Percentiles rank a stretch among this genome's conserved stretches.
phyloP scores from a whole-genome alignment of 2,329 filamentous ascomycete species.

The Curvularia lunata region DNA sequence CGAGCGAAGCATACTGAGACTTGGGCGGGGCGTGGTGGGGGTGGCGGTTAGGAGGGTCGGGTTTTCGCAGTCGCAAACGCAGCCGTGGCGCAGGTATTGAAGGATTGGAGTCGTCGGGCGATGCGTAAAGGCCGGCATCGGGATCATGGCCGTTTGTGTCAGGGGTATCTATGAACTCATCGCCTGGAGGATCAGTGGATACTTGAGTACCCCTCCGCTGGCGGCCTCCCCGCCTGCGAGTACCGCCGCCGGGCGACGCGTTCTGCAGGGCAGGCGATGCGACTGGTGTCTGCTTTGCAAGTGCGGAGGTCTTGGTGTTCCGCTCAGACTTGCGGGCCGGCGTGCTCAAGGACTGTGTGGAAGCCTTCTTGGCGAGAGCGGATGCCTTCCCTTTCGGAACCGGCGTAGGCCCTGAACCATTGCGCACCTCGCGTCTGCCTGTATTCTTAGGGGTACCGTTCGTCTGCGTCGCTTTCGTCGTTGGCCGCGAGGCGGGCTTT shows the following conservation, averaged over 20 bases:
- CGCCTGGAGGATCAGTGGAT: constrained; percentile 21
- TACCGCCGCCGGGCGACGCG: constrained; percentile 24
- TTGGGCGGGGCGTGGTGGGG: constrained; percentile 57
- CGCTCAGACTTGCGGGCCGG: constrained; percentile 46
- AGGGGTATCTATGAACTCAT: constrained; percentile 19
- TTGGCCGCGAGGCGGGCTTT: constrained; percentile 36
- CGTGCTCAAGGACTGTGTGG: constrained; percentile 28
- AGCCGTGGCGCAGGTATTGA: constrained; percentile 42
- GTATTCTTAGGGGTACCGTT: constrained; percentile 36
- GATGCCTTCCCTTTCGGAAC: constrained; percentile 28
- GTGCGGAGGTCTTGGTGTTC: constrained; percentile 33
- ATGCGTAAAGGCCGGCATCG: constrained; percentile 31
- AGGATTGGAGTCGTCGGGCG: constrained; percentile 29
- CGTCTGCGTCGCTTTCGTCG: constrained; percentile 36
- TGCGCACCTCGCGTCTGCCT: constrained; percentile 33
- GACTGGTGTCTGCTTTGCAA: constrained; percentile 24
- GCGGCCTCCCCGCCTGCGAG: constrained; percentile 33
- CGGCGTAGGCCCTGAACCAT: constrained; percentile 22
- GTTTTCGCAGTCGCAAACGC: constrained; percentile 60
- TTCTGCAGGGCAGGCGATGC: constrained; percentile 27
- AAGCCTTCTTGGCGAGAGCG: constrained; percentile 30
- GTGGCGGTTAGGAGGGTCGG: constrained; percentile 58
- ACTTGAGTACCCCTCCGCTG: constrained; percentile 29
- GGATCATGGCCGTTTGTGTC: constrained; percentile 27
- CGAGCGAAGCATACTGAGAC: constrained; percentile 59